Evolutionary conservation across 352 stramenopile species (phyloP).

Genomic region (Poterioochromonas sp.): DNA sequence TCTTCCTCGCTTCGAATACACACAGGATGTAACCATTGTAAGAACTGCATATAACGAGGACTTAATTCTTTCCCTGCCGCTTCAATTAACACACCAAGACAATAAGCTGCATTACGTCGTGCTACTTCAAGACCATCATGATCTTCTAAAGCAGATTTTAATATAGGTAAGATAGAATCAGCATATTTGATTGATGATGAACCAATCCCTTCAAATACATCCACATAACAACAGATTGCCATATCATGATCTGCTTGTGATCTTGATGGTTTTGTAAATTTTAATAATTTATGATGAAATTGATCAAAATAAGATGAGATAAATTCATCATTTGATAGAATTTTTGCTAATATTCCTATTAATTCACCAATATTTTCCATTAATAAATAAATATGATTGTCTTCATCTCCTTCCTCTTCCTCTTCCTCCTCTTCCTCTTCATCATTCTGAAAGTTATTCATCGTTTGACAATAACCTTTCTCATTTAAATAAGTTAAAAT

Average conservation of each 20-base stretch:
- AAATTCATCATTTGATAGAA: conserved; percentile 85
- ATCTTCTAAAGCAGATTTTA: conserved; percentile 74
- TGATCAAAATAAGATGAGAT: conserved; percentile 71
- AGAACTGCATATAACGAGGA: conserved; percentile 74
- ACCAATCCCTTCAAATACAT: conserved; percentile 52
- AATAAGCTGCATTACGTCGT: conserved; percentile 87
- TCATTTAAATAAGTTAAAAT: conserved; percentile 51
- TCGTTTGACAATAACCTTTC: conserved; percentile 53
- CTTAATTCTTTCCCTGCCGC: conserved; percentile 60
- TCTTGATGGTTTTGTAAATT: conserved; percentile 76
- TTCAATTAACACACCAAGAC: conserved; percentile 78
- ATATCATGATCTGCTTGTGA: conserved; percentile 79
- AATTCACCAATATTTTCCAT: conserved; percentile 82
- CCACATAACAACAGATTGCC: conserved; percentile 83
- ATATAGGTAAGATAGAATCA: conserved; percentile 68
- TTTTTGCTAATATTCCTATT: conserved; percentile 77
- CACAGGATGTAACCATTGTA: conserved; percentile 75
- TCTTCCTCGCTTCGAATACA: conserved; percentile 56
- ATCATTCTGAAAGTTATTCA: too few relatives aligned
- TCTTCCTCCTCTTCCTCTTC: conserved; percentile 57
- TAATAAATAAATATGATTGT: conserved; percentile 82
- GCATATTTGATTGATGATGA: conserved; percentile 42
- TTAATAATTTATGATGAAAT: conserved; percentile 75
- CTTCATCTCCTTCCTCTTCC: conserved; percentile 78
- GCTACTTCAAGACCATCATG: conserved; percentile 83